A percentile compares a stretch with the other conserved stretches of the same genome.
Conservation (phyloP, 805 yeast genomes). For the Candida pseudofarinosa region DNA sequence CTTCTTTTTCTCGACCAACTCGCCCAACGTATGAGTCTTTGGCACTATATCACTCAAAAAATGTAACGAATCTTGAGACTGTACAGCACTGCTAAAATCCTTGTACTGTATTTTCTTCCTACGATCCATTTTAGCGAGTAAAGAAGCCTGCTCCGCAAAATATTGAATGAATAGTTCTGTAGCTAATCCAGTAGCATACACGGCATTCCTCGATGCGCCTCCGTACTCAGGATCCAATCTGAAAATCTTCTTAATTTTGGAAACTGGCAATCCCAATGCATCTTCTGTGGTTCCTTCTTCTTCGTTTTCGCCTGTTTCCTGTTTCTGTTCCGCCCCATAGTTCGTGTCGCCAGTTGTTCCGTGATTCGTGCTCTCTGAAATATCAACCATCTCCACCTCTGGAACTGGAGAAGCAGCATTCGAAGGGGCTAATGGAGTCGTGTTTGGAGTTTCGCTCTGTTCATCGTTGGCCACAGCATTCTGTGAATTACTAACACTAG, state of each 20-base stretch:
- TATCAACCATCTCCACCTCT: slow-evolving; percentile 6
- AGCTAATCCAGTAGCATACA: slow-evolving; percentile 73
- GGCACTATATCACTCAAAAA: slow-evolving; percentile 70
- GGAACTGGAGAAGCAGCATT: slow-evolving; percentile 7
- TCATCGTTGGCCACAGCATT: slow-evolving; percentile 4
- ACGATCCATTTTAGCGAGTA: slow-evolving; percentile 59
- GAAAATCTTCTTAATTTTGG: slow-evolving; percentile 67
- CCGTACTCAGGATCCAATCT: slow-evolving; percentile 72
- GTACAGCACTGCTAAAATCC: slow-evolving; percentile 65
- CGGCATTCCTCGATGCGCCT: slow-evolving; percentile 65
- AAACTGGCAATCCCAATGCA: slow-evolving; percentile 49
- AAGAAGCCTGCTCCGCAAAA: slow-evolving; percentile 65
- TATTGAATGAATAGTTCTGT: slow-evolving; percentile 70
- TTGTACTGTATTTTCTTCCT: slow-evolving; percentile 67
- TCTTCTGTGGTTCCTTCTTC: slow-evolving; percentile 24
- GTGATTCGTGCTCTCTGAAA: slow-evolving; percentile 1
- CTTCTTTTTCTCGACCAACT: slow-evolving; percentile 41
- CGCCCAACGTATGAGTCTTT: slow-evolving; percentile 48
- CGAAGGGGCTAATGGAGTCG: slow-evolving; percentile 16
- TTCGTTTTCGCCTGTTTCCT: slow-evolving; percentile 9
- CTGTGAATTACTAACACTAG: slow-evolving; percentile 8
- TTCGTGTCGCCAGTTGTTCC: not conserved
- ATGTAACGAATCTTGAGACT: slow-evolving; percentile 52
- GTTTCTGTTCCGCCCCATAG: not conserved
- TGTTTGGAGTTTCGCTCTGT: slow-evolving; percentile 15